These are phyloP conservation scores for Xenoacremonium recifei DNA, from an alignment of 2,329 filamentous ascomycete genomes.

Conservation along the genomic window DNA sequence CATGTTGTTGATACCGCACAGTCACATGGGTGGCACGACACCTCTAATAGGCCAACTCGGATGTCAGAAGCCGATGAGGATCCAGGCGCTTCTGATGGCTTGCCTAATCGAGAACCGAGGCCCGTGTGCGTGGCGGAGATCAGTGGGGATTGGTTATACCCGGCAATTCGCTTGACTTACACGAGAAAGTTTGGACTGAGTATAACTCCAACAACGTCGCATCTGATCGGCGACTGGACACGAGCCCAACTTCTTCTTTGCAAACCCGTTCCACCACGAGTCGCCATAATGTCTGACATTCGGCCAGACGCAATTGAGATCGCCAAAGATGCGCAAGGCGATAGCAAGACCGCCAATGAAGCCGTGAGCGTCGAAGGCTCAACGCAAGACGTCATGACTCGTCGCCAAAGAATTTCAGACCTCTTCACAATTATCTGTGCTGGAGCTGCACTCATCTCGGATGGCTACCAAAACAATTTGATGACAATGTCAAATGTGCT, in stretches of 20 bases:
- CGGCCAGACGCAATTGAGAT: background rate
- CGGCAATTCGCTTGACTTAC: background rate
- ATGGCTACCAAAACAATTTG: conserved; percentile 37
- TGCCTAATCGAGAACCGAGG: conserved; percentile 1
- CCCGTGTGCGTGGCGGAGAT: background rate
- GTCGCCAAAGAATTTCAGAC: conserved; percentile 6
- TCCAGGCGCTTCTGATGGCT: background rate
- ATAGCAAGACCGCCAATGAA: background rate
- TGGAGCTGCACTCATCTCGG: conserved; percentile 33
- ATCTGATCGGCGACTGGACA: too few relatives aligned
- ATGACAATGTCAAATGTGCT: conserved; percentile 34
- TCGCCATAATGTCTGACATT: background rate
- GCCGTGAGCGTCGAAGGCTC: conserved; percentile 3
- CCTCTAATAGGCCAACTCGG: conserved; percentile 7
- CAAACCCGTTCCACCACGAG: background rate
- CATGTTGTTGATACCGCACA: background rate
- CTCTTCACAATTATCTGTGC: conserved; percentile 21
- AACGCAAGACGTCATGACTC: background rate
- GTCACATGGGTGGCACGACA: background rate
- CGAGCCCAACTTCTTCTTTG: background rate
- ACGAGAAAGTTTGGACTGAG: background rate
- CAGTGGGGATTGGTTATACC: background rate
- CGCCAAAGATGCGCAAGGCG: conserved; percentile 1
- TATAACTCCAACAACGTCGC: background rate
- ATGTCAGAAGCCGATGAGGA: background rate